A percentile compares a stretch with the other conserved stretches of the same genome.
These are phyloP conservation scores for Tricholomella constricta DNA, from an alignment of 768 basidiomycete species.

Conservation along the genomic window DNA sequence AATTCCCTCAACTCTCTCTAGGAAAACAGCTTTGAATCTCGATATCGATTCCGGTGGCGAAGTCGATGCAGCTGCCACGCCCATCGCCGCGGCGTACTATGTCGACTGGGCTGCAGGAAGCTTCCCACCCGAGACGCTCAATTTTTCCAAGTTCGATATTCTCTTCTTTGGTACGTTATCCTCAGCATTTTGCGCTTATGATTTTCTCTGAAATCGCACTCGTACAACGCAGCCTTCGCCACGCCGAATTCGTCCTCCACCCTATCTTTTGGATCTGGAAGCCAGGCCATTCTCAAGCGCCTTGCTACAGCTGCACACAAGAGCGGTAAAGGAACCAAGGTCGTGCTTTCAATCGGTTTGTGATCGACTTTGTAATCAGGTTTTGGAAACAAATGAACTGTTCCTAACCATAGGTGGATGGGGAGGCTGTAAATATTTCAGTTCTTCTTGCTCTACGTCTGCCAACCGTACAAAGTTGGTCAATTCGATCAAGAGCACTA, in stretches of 20 bases:
- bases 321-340: constrained; percentile 59
- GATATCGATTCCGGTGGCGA: constrained; percentile 16
- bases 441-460: constrained; percentile 53
- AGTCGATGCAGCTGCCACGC: constrained; percentile 27
- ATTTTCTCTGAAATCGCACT: neutral
- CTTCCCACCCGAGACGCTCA: constrained; percentile 57
- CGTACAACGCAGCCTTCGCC: constrained; percentile 62
- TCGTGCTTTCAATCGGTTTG: constrained; percentile 67
- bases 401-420: constrained; percentile 55
- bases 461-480: constrained; percentile 58
- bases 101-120: constrained; percentile 50
- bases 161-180: constrained; percentile 56
- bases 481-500: constrained; percentile 52
- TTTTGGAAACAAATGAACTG: neutral
- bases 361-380: constrained; percentile 27
- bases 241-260: constrained; percentile 59
- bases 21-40: constrained; percentile 33
- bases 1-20: constrained; percentile 46
- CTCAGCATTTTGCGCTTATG: neutral
- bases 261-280: constrained; percentile 53
- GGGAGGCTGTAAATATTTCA: constrained; percentile 71
- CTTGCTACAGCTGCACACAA: constrained; percentile 59
- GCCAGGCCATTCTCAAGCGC: constrained; percentile 52
- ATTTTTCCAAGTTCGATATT: constrained; percentile 68
- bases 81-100: constrained; percentile 50